Evolutionary conservation across 2,329 filamentous ascomycete genomes (phyloP), one percentile per base, ranked within the genome.

Genomic region (Aspergillus eucalypticola): DNA sequence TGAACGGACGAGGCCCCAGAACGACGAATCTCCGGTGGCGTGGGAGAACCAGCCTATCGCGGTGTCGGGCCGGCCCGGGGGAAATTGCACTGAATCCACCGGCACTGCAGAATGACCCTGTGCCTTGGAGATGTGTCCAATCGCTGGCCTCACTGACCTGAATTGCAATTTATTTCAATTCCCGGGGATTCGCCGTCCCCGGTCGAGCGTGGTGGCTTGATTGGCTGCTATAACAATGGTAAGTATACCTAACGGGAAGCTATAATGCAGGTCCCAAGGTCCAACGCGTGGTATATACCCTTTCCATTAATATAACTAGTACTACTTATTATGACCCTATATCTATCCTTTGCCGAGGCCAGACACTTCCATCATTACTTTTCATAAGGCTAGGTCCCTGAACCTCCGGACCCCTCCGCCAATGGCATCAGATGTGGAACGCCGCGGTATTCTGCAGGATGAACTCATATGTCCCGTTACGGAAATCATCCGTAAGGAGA

Each of bases 401-500:
- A 44, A 7, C 46, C 3, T 50, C 46, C 25, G 15, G 15, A 50
- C 11, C n/a, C 46, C 15, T n/a, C 46, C 46, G 5, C 25, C 46
- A 29, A 50, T 25, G 6, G 21, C 44, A 49, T 49, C 44, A 73
- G 38, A 73, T 69, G 60, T 70, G 61, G 44, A 72, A 67, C 1
- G 66, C 60, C 10, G 62, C 62, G 29, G 63, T 50, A 55, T 72
- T 66, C 15, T 62, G 38, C 38, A 60, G 3, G 13, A 86, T 58
- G 58, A 76, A 81, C 0, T 80, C 66, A 66, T 76, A 82, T 1
- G 75, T 75, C 44, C 78, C 77, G 7, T 71, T 58, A 49, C 83
- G 75, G 63, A 86, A 86, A 60, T 80, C 67, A 73, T 86, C 84
- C 10, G 69, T 67, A 2, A 84, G 64, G 25, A 82, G 63, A 11